Evolutionary conservation across 2,329 filamentous ascomycete species (phyloP).

Genomic region (Colletotrichum sojae): DNA sequence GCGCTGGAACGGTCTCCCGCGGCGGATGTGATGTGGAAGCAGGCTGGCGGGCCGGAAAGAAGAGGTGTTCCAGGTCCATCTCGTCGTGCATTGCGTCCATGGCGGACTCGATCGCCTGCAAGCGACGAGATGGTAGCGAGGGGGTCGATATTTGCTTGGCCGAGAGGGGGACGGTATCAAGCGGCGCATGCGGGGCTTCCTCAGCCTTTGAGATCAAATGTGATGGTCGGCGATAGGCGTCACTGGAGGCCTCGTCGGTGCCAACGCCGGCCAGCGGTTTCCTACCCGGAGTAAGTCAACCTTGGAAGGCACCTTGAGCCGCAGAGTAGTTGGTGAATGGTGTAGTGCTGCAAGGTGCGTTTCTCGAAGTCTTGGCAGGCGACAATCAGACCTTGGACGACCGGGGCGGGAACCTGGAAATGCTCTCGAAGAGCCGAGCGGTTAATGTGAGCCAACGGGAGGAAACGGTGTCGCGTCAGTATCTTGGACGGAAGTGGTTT

Average conservation of each 20-base stretch:
- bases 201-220: not conserved
- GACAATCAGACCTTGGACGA: not conserved
- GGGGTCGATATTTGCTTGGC: not conserved
- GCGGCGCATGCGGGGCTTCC: conserved; percentile 3
- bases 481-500: not conserved
- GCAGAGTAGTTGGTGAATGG: too few relatives aligned
- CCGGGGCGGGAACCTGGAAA: not conserved
- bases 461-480: not conserved
- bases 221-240: not conserved
- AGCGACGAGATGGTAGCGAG: conserved; percentile 26
- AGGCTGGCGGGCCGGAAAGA: conserved; percentile 52
- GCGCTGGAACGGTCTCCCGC: conserved; percentile 5
- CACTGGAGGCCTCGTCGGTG: not conserved
- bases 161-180: conserved; percentile 3
- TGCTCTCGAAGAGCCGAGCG: not conserved
- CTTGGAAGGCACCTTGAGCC: too few relatives aligned
- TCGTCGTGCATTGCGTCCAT: conserved; percentile 39
- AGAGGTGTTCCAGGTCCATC: conserved; percentile 50
- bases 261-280: not conserved
- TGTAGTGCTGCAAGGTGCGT: not conserved
- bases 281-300: too few relatives aligned
- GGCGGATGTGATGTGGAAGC: conserved; percentile 41
- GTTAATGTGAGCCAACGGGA: not conserved
- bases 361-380: conserved; percentile 5
- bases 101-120: conserved; percentile 29